Evolutionary conservation across 495 filamentous ascomycete species (phyloP).

Genomic region (Hamigera avellanea): DNA sequence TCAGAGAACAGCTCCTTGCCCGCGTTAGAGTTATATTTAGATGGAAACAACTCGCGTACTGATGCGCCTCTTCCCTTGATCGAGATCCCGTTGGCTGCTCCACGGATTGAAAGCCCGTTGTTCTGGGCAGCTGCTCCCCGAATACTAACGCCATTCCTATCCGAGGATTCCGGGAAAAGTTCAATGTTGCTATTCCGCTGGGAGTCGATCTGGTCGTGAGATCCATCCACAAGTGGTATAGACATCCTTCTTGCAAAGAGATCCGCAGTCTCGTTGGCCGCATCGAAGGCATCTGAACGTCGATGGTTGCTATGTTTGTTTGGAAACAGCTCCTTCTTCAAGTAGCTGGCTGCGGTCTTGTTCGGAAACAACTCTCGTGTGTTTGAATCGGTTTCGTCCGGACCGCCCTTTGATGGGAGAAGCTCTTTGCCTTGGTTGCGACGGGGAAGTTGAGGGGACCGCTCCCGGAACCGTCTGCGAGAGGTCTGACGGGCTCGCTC

Average conservation of each 20-base stretch:
- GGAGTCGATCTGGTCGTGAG: slow-evolving; percentile 15
- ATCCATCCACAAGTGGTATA: slow-evolving; percentile 39
- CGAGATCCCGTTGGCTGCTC: slow-evolving; percentile 34
- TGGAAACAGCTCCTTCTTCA: slow-evolving; percentile 62
- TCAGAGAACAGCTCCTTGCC: slow-evolving; percentile 62
- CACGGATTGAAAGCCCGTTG: slow-evolving; percentile 56
- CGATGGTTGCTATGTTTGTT: slow-evolving; percentile 51
- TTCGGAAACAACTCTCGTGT: slow-evolving; percentile 38
- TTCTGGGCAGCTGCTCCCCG: slow-evolving; percentile 46
- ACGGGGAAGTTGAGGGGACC: slow-evolving; percentile 21
- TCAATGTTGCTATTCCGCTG: slow-evolving; percentile 28
- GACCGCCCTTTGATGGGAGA: slow-evolving; percentile 20
- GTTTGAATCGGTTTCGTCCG: slow-evolving; percentile 9
- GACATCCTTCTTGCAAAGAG: slow-evolving; percentile 42
- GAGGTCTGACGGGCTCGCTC: slow-evolving; percentile 21
- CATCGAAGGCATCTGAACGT: slow-evolving; percentile 53
- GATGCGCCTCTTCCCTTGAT: slow-evolving; percentile 38
- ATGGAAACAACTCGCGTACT: slow-evolving; percentile 61
- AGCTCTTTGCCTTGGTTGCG: slow-evolving; percentile 35
- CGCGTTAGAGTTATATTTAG: slow-evolving; percentile 48
- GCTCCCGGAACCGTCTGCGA: slow-evolving; percentile 31
- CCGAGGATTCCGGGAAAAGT: slow-evolving; percentile 22
- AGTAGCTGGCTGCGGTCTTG: slow-evolving; percentile 30
- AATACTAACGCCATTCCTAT: slow-evolving; percentile 42
- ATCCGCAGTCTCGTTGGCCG: slow-evolving; percentile 49